phyloP scores from a whole-genome alignment of 1,284 basidiomycete genomes.

The Pyrrhoderma lamaoense region DNA sequence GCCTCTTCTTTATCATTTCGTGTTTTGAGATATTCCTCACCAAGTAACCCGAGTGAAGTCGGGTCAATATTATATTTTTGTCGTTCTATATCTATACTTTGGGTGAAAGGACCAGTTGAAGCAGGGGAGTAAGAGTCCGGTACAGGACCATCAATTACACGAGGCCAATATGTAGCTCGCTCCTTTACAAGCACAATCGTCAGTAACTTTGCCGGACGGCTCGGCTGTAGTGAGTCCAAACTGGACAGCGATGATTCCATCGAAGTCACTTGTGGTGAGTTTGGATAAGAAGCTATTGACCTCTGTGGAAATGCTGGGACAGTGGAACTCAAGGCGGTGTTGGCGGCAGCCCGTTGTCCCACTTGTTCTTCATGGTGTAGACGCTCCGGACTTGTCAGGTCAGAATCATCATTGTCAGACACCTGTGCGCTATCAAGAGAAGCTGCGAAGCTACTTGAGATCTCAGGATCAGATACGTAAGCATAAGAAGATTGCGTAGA shows the following conservation, averaged over 20 bases:
- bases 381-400: conserved; percentile 19
- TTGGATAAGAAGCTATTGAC: conserved; percentile 33
- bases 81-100: conserved; percentile 43
- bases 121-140: conserved; percentile 49
- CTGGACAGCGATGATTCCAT: conserved; percentile 67
- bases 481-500: conserved; percentile 75
- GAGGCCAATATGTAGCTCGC: conserved; percentile 73
- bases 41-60: conserved; percentile 64
- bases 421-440: conserved; percentile 64
- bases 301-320: conserved; percentile 19
- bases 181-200: conserved; percentile 73
- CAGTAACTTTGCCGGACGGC: conserved; percentile 53
- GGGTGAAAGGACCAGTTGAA: conserved; percentile 43
- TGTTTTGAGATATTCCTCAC: conserved; percentile 62
- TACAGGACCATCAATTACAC: conserved; percentile 65
- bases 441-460: conserved; percentile 72
- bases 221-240: conserved; percentile 56
- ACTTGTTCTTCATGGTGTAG: conserved; percentile 8
- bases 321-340: conserved; percentile 12
- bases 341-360: neutral
- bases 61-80: conserved; percentile 74
- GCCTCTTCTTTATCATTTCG: conserved; percentile 64
- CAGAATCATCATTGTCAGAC: conserved; percentile 63
- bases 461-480: conserved; percentile 68
- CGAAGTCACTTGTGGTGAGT: conserved; percentile 47